A percentile compares a stretch with the other conserved stretches of the same genome.
These are phyloP conservation scores for Elsinoe batatas DNA, from an alignment of 2,329 filamentous ascomycete genomes.

Conservation along the genomic window DNA sequence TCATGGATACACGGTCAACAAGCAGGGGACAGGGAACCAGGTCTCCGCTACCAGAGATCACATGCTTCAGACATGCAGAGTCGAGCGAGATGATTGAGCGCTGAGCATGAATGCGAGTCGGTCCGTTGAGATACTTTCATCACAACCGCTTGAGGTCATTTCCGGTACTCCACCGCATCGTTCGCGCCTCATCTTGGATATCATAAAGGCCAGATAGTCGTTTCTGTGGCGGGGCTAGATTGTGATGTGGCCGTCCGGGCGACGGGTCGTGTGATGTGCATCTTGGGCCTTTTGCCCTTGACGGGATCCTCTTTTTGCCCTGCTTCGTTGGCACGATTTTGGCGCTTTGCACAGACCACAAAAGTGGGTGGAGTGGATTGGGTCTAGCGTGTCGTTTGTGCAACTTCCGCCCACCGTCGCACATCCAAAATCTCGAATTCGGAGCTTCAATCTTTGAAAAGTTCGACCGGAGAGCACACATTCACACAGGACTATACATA, in stretches of 20 bases:
- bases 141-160: not conserved
- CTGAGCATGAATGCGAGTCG: not conserved
- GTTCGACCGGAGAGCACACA: conserved; percentile 17
- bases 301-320: not conserved
- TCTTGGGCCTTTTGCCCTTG: not conserved
- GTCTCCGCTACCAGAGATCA: conserved; percentile 2
- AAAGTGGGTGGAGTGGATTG: not conserved
- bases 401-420: conserved; percentile 7
- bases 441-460: not conserved
- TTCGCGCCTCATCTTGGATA: not conserved
- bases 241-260: conserved; percentile 4
- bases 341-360: not conserved
- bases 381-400: not conserved
- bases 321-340: not conserved
- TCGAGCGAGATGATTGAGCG: not conserved
- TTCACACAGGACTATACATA: conserved; percentile 15
- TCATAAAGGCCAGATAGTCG: conserved; percentile 3
- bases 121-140: not conserved
- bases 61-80: conserved; percentile 1
- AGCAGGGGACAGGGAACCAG: not conserved
- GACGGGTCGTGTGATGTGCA: not conserved
- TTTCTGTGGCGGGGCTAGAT: not conserved
- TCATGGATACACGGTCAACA: not conserved
- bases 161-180: not conserved
- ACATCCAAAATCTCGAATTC: conserved; percentile 12